Evolutionary conservation across 495 filamentous ascomycete species (phyloP), one percentile per base, ranked within the genome.

Genomic region (Penicillium cosmopolitanum): DNA sequence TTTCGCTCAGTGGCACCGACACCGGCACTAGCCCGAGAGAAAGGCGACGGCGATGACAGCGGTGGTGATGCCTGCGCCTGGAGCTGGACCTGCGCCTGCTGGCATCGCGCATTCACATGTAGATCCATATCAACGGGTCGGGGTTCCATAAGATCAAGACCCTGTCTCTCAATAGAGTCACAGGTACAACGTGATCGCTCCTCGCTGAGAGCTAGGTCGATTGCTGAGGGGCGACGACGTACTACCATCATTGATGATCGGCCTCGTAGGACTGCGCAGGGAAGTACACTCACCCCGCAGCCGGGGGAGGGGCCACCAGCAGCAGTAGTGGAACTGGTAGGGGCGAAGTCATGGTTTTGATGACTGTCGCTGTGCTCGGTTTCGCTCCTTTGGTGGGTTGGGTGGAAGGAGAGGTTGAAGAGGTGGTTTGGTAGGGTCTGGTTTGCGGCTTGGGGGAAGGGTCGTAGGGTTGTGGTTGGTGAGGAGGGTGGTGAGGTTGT

Each of bases 71-170:
- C n/a, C 40, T 56, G 51, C 53, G 28, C 28, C 8, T 23, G 23
- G 1, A 2, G 0, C 2, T 23, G 23, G 2, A 23, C 3, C 23
- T 31, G 28, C 28, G 4, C 3, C 23, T 31, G 28, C 28, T 31
- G 28, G 28, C 28, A 31, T 6, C 28, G 28, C 28, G 5, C 28
- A 8, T 59, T 54, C 44, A 54, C 64, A 50, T 68, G 58, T 47
- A 64, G 21, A 53, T 70, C 66, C 64, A 69, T 67, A 35, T 77
- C 76, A 12, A 78, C 73, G 0, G 77, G 76, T 33, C 77, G 62
- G 3, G 78, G 78, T 62, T 81, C 78, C 71, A 81, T 74, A n/a
- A 81, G 62, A 43, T 73, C 68, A 43, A 81, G 54, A 2, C 78
- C 77, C 61, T 76, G 61, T 1, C 77, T 55, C 54, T 79, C 77